Evolutionary conservation across 768 basidiomycete genomes (phyloP).

Genomic region (Leccinum broughii): DNA sequence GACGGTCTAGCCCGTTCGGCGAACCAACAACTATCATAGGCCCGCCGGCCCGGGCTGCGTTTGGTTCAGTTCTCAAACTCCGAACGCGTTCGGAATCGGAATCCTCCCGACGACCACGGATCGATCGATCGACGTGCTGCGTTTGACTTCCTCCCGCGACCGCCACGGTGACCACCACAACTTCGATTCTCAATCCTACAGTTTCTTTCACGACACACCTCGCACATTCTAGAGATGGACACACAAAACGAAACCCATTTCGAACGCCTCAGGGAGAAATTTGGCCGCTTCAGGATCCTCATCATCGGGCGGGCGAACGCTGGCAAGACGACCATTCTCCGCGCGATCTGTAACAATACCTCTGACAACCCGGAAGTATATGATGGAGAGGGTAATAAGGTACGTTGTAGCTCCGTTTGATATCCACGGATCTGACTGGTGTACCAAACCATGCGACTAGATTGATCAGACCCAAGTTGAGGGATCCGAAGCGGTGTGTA

Average conservation of each 20-base stretch:
- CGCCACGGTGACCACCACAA: background rate
- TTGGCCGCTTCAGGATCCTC: background rate
- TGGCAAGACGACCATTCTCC: background rate
- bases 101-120: background rate
- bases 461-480: background rate
- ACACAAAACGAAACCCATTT: background rate
- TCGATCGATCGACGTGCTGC: background rate
- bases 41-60: too few species aligned
- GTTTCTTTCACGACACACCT: background rate
- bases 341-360: background rate
- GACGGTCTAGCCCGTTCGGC: too few species aligned
- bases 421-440: background rate
- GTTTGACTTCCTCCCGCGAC: background rate
- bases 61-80: background rate
- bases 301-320: background rate
- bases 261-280: background rate
- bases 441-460: background rate
- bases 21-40: too few species aligned
- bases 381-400: background rate
- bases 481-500: background rate
- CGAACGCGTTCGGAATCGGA: background rate
- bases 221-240: background rate
- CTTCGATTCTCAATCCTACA: background rate
- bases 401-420: background rate
- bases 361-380: background rate